Percentiles rank a stretch among this genome's conserved stretches.
These are phyloP conservation scores for Hypoxylon fragiforme DNA, from an alignment of 495 filamentous ascomycete species.

Conservation along the genomic window DNA sequence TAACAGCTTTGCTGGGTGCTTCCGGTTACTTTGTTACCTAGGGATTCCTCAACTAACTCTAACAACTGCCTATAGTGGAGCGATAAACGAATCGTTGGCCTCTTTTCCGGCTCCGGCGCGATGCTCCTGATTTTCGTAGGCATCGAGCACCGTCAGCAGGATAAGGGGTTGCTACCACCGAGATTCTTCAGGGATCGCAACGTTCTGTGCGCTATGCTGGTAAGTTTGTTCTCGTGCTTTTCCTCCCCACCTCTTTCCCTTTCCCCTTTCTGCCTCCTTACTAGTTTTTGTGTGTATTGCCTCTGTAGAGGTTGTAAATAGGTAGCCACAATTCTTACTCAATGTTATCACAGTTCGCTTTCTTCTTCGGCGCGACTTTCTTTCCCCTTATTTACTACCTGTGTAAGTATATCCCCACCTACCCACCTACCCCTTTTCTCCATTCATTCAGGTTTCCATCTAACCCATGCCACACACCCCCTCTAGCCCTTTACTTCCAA, in stretches of 20 bases:
- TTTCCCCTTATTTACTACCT: constrained; percentile 74
- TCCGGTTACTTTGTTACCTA: too few species aligned
- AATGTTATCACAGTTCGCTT: constrained; percentile 56
- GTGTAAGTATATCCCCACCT: constrained; percentile 42
- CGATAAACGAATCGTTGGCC: constrained; percentile 30
- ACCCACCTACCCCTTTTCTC: not conserved
- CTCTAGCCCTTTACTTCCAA: constrained; percentile 82
- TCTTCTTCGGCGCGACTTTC: constrained; percentile 66
- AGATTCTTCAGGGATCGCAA: constrained; percentile 60
- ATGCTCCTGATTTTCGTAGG: constrained; percentile 53
- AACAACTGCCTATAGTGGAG: constrained; percentile 28
- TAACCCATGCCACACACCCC: not conserved
- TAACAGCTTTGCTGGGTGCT: constrained; percentile 5
- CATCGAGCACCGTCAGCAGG: constrained; percentile 54
- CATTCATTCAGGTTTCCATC: not conserved
- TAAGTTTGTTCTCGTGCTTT: constrained; percentile 26
- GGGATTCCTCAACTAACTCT: too few species aligned
- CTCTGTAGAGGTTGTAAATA: too few species aligned
- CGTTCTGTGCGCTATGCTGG: constrained; percentile 51
- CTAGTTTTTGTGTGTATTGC: too few species aligned
- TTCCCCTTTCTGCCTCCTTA: too few species aligned
- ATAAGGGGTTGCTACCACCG: constrained; percentile 60
- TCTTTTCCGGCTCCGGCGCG: constrained; percentile 54
- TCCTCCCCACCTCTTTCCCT: constrained; percentile 45
- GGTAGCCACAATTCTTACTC: too few species aligned